Base-by-base conservation (phyloP, 768 basidiomycete genomes). In the Leccinum rimulosum region DNA sequence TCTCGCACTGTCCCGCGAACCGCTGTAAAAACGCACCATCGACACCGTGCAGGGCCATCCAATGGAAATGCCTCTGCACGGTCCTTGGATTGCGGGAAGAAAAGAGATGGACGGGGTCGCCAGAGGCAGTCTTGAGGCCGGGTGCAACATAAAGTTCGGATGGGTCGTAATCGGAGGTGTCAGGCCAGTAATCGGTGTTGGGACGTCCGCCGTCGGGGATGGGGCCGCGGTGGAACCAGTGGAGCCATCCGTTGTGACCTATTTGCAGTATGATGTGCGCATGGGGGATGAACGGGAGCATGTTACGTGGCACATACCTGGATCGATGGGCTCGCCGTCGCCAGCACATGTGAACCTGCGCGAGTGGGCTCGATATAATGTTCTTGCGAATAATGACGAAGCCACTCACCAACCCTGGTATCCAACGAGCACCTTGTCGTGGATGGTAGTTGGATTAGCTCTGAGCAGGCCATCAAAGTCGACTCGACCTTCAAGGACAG, bases 21-120 rank as follows among this genome's bases (percentile, higher is more conserved):
- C 92, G 84, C 70, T 93, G 91, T 19, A 93, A 69, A 69, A 93
- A 92, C 2, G 82, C 89, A 12, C 91, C 92, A 60, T 93, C 89
- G 40, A 94, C 82, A 49, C 86, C 85, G 62, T 90, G 86, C 63
- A 83, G 75, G 6, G 89, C 89, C 92, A 94, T 93, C 91, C 89
- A 91, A 11, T 59, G 48, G 47, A 65, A 75, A 50, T 70, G 84
- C 74, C 84, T 75, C 66, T 82, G 81, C 6, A 93, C 91, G 0
- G 91, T 92, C 68, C 83, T 82, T 15, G 84, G 79, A 69, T 92
- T 81, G 36, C 91, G 81, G 3, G 89, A 91, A 1, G 91, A 93
- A 73, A 93, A 94, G 14, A 93, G 74, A 59, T 84, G 79, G 6
- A 84, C 82, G 48, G 85, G 87, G 17, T 84, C 79, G 3, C 86